Base-by-base conservation (phyloP, 1,284 basidiomycete genomes). In the Megacollybia platyphylla region DNA sequence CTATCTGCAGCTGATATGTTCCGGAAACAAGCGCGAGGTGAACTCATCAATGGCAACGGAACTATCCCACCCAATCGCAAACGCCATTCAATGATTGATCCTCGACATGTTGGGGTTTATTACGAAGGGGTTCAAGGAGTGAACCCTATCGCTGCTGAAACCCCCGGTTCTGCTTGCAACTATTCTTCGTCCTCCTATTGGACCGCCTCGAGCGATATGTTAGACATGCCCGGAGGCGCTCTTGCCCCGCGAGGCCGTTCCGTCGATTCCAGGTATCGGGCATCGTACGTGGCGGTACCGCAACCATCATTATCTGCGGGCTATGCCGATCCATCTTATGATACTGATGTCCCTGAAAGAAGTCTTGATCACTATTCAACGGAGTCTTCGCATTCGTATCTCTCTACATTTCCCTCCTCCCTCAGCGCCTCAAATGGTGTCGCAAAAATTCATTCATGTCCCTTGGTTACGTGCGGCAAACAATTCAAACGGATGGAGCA, bases 401-500 rank as follows among this genome's bases (percentile, higher is more conserved):
- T 20, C 10, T 38, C 36, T 20, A n/a, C 18, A 4, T 29, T 40
- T 5, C 39, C 38, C 2, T 15, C 15, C 9, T 17, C 31, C 30
- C 34, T n/a, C 36, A 7, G 26, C 34, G 10, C 39, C 7, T 24
- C 47, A 42, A 32, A 15, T n/a, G 39, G 36, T 18, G 17, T 20
- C 3, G 36, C 51, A 57, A 50, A 67, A 63, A 53, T 70, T 71
- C 27, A 85, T 54, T 71, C 78, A 36, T 91, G 87, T 59, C 86
- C 86, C 18, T 68, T 88, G 1, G 78, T 75, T 56, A 82, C 82
- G 5, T 93, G 89, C 57, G 78, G 82, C 3, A 69, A 83, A 47
- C 64, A 83, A 47, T 94, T 92, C 75, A 91, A 89, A 68, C 76
- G 87, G 6, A 77, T 85, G 65, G 90, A 93, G 57, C 88, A 93